phyloP scores from a whole-genome alignment of 2,329 filamentous ascomycete species.

The Kalmusia sp. region DNA sequence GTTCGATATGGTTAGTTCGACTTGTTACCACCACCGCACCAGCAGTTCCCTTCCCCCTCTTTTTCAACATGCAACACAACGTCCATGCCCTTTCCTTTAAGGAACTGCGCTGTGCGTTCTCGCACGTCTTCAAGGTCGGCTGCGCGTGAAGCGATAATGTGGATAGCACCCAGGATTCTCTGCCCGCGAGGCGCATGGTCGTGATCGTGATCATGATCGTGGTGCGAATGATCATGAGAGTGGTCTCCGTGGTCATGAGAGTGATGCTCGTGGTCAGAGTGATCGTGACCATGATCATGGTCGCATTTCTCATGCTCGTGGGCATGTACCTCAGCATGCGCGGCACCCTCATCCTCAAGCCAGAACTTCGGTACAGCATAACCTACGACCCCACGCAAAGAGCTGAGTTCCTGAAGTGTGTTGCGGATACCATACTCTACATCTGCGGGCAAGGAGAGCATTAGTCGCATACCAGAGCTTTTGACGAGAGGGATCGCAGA shows the following conservation, averaged over 20 bases:
- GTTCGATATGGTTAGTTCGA: conserved; percentile 12
- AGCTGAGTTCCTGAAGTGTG: conserved; percentile 81
- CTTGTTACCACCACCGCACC: conserved; percentile 62
- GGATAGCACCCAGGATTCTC: conserved; percentile 81
- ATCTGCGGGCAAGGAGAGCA: conserved; percentile 84
- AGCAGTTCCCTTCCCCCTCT: conserved; percentile 74
- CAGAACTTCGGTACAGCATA: conserved; percentile 92
- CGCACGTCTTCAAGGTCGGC: conserved; percentile 84
- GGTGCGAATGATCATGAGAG: conserved; percentile 46
- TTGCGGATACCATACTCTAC: conserved; percentile 89
- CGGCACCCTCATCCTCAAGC: conserved; percentile 72
- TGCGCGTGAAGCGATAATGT: conserved; percentile 76
- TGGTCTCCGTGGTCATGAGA: conserved; percentile 37
- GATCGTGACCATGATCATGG: conserved; percentile 39
- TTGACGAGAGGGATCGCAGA: conserved; percentile 88
- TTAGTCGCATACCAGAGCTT: conserved; percentile 80
- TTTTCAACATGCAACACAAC: conserved; percentile 87
- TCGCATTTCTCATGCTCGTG: conserved; percentile 46
- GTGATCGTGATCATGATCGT: conserved; percentile 46
- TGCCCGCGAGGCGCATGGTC: conserved; percentile 36
- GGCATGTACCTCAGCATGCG: conserved; percentile 50
- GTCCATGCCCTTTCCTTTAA: conserved; percentile 76
- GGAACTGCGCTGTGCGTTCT: conserved; percentile 75
- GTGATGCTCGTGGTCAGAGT: conserved; percentile 37
- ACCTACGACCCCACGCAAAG: conserved; percentile 81